Conservation (phyloP, 2,329 filamentous ascomycete species). For the Clonostachys solani region DNA sequence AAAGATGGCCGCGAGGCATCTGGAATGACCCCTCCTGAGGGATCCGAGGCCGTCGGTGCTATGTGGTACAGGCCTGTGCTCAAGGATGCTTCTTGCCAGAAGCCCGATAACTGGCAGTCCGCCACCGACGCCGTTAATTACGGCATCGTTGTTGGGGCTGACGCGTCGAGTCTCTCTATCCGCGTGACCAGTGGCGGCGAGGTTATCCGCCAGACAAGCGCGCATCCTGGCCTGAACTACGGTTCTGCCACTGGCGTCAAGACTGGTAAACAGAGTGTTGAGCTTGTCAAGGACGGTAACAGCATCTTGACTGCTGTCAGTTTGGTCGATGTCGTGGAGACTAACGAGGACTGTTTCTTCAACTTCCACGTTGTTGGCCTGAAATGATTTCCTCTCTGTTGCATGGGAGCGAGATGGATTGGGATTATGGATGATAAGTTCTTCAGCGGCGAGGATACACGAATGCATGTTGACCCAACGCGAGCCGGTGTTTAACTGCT, state of each 20-base stretch:
- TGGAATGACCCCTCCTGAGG: conserved; percentile 4
- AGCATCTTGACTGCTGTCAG: not conserved
- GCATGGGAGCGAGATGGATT: no score
- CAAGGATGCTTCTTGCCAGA: conserved; percentile 1
- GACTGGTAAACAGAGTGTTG: conserved; percentile 1
- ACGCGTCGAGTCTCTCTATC: not conserved
- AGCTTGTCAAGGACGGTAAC: conserved; percentile 1
- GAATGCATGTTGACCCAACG: no score
- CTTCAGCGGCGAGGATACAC: no score
- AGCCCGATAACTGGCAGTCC: conserved; percentile 1
- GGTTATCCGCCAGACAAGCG: conserved; percentile 1
- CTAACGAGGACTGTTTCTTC: not conserved
- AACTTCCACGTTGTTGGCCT: conserved; percentile 2
- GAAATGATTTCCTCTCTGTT: not conserved
- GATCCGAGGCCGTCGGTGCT: conserved; percentile 3
- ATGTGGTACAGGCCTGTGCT: conserved; percentile 7
- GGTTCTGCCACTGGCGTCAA: not conserved
- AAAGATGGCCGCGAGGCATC: conserved; percentile 3
- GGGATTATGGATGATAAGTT: no score
- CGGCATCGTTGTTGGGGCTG: conserved; percentile 1
- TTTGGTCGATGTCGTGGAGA: conserved; percentile 1
- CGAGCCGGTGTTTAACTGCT: no score
- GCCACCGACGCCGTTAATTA: conserved; percentile 6
- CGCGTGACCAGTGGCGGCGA: conserved; percentile 2
- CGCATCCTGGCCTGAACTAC: conserved; percentile 4